Conservation (phyloP, 345 rosid species). For the Raphanus raphanistrum region DNA sequence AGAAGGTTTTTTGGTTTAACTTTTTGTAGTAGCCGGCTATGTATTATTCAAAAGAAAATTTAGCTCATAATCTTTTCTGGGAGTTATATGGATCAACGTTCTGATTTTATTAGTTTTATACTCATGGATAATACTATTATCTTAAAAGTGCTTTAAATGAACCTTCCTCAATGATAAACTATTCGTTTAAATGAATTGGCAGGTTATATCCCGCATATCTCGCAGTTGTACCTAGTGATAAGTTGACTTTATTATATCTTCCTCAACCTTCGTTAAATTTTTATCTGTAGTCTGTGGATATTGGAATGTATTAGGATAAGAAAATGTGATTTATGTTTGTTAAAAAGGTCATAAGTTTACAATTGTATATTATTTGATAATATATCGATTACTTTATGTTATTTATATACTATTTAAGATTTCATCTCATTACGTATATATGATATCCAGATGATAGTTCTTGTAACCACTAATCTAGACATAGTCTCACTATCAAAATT, state of each 20-base stretch:
- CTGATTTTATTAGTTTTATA: neutral
- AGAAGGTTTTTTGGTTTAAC: neutral
- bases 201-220: slow-evolving; percentile 10
- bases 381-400: neutral
- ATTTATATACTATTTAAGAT: neutral
- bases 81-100: neutral
- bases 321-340: neutral
- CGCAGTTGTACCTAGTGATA: slow-evolving; percentile 19
- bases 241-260: slow-evolving; percentile 27
- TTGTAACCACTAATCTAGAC: neutral
- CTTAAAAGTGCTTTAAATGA: neutral
- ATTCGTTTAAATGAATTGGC: neutral
- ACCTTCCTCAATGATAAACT: neutral
- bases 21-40: neutral
- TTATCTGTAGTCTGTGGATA: neutral
- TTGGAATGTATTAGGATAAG: neutral
- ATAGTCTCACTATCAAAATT: neutral
- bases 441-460: neutral
- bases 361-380: neutral
- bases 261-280: neutral
- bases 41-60: neutral
- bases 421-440: neutral
- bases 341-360: neutral
- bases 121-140: neutral
- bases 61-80: neutral